A percentile compares a stretch with the other conserved stretches of the same genome.
Conservation (phyloP, 345 rosid species). For the Passiflora organensis region DNA sequence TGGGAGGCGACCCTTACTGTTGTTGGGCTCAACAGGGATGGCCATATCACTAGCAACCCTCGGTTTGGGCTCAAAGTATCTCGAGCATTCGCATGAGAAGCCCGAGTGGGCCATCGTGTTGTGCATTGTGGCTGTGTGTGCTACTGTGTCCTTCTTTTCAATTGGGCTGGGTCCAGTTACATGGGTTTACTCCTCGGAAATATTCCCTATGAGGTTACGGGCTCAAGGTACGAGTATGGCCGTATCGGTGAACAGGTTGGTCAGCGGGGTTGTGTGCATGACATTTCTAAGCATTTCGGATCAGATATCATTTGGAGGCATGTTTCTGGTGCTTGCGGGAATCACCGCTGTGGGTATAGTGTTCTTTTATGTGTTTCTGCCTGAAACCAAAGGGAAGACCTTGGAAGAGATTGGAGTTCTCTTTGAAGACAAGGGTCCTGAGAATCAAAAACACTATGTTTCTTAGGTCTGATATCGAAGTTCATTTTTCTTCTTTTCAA, state of each 20-base stretch:
- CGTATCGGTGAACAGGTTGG: slow-evolving; percentile 23
- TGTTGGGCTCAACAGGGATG: slow-evolving; percentile 21
- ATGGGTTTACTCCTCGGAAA: slow-evolving; percentile 23
- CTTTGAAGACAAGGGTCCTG: slow-evolving; percentile 9
- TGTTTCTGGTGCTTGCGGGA: slow-evolving; percentile 17
- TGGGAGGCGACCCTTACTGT: slow-evolving; percentile 42
- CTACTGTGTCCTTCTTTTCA: slow-evolving; percentile 18
- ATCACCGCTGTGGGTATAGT: slow-evolving; percentile 13
- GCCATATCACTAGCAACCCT: slow-evolving; percentile 9
- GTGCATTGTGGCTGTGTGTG: slow-evolving; percentile 15
- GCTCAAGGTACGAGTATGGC: slow-evolving; percentile 28
- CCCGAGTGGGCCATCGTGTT: slow-evolving; percentile 12
- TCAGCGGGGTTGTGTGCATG: slow-evolving; percentile 21
- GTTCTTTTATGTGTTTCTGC: slow-evolving; percentile 14
- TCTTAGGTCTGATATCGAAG: no score
- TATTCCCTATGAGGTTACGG: slow-evolving; percentile 21
- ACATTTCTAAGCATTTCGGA: slow-evolving; percentile 16
- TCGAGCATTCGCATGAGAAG: not conserved
- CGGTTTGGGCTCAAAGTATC: slow-evolving; percentile 10
- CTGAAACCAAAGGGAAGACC: slow-evolving; percentile 26
- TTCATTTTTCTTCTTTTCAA: no score
- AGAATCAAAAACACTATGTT: slow-evolving; percentile 1
- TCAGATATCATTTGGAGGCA: slow-evolving; percentile 17
- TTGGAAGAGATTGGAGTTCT: slow-evolving; percentile 21
- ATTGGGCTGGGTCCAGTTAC: slow-evolving; percentile 20